phyloP scores from a whole-genome alignment of 202 grass and related monocot genomes.

The Panicum virgatum region DNA sequence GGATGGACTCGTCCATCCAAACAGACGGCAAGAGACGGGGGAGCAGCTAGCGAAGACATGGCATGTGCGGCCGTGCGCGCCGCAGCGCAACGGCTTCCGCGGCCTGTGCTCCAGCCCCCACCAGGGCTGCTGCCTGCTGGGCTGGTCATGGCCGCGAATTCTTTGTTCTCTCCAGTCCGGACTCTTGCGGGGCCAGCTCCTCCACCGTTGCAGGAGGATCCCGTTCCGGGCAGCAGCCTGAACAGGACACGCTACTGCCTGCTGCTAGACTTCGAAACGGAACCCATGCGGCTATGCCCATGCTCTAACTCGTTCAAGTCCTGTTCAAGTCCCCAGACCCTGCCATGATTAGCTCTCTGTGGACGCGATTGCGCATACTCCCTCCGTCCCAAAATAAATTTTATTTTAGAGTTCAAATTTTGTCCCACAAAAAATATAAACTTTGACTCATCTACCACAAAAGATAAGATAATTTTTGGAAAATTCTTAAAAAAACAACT shows the following conservation, averaged over 20 bases:
- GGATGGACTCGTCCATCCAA: no score
- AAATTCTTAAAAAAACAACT: no score
- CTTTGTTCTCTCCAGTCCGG: no score
- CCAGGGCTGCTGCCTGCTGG: not conserved
- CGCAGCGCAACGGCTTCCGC: not conserved
- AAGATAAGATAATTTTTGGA: no score
- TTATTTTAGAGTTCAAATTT: no score
- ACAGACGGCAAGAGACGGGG: not conserved
- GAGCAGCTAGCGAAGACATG: slow-evolving; percentile 22
- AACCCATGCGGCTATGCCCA: no score
- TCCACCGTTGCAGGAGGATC: not conserved
- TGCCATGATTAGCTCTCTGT: not conserved
- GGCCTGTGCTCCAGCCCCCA: not conserved
- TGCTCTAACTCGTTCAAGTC: no score
- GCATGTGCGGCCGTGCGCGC: slow-evolving; percentile 31
- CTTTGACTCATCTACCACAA: no score
- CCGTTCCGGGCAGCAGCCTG: not conserved
- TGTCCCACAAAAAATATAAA: no score
- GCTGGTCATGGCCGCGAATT: not conserved
- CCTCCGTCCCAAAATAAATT: no score
- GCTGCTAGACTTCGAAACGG: not conserved
- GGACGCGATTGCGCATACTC: not conserved
- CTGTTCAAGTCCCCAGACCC: not conserved
- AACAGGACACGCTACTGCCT: no score
- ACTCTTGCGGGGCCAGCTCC: not conserved